phyloP scores from a whole-genome alignment of 1,284 basidiomycete species.

The Pterulicium gracile region DNA sequence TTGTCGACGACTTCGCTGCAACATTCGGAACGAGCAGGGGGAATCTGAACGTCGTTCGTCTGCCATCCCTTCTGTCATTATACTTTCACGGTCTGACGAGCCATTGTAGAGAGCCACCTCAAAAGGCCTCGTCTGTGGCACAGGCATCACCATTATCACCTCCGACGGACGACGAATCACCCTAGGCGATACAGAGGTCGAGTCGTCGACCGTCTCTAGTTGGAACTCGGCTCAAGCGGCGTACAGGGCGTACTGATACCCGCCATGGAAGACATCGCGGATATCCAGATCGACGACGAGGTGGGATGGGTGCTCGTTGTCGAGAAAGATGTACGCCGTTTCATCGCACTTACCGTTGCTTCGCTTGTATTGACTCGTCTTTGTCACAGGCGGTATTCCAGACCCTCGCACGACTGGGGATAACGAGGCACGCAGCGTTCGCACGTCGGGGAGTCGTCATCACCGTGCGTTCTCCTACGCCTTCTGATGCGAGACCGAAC shows the following conservation, averaged over 20 bases:
- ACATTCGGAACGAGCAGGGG: slow-evolving; percentile 64
- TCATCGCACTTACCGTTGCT: neutral
- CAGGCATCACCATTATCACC: slow-evolving; percentile 47
- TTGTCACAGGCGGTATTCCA: slow-evolving; percentile 74
- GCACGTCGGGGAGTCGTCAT: slow-evolving; percentile 58
- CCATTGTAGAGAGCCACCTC: slow-evolving; percentile 66
- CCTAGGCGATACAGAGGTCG: slow-evolving; percentile 47
- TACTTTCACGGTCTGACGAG: slow-evolving; percentile 8
- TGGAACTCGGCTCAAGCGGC: neutral
- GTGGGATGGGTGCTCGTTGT: slow-evolving; percentile 75
- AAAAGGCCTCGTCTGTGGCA: slow-evolving; percentile 77
- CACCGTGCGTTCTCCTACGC: slow-evolving; percentile 44
- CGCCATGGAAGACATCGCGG: slow-evolving; percentile 54
- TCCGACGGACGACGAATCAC: slow-evolving; percentile 40
- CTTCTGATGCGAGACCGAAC: neutral
- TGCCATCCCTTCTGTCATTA: neutral
- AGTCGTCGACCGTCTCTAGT: slow-evolving; percentile 8
- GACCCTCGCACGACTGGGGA: slow-evolving; percentile 50
- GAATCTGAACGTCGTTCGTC: slow-evolving; percentile 69
- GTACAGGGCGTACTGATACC: slow-evolving; percentile 68
- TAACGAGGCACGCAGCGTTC: slow-evolving; percentile 36
- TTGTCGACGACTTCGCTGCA: slow-evolving; percentile 82
- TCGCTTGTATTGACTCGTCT: neutral
- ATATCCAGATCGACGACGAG: slow-evolving; percentile 39
- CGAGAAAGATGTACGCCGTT: slow-evolving; percentile 71